Evolutionary conservation across 2,329 filamentous ascomycete genomes (phyloP).

Genomic region (Calycina marina): DNA sequence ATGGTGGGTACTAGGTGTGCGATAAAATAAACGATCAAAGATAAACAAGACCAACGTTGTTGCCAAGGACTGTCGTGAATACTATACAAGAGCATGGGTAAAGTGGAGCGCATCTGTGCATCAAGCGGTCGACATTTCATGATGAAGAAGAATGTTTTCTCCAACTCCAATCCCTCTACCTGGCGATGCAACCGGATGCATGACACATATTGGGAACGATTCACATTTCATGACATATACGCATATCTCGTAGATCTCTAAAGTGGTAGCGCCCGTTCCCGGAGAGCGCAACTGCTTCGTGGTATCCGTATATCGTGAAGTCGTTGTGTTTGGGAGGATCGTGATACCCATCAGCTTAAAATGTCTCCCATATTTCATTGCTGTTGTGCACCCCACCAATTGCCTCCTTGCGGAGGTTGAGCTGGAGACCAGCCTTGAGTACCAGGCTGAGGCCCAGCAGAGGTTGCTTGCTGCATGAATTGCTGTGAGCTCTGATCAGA

Average conservation of each 20-base stretch:
- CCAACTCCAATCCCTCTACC: constrained; percentile 19
- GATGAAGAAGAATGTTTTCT: constrained; percentile 9
- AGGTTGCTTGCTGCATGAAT: constrained; percentile 53
- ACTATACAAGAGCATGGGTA: constrained; percentile 17
- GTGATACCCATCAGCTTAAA: constrained; percentile 10
- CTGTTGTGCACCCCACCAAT: constrained; percentile 18
- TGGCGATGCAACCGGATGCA: constrained; percentile 14
- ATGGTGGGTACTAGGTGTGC: no score
- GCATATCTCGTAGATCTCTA: constrained; percentile 5
- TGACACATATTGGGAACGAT: constrained; percentile 12
- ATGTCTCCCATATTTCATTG: constrained; percentile 13
- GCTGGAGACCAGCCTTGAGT: constrained; percentile 22
- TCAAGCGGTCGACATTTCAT: no score
- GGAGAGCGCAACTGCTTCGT: no score
- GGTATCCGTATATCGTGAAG: constrained; percentile 4
- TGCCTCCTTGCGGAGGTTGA: constrained; percentile 15
- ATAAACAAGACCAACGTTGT: no score
- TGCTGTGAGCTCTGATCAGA: constrained; percentile 49
- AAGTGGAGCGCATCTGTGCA: no score
- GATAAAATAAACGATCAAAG: no score
- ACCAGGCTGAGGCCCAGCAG: constrained; percentile 23
- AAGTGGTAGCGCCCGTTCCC: no score
- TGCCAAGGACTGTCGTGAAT: constrained; percentile 4
- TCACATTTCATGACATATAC: constrained; percentile 10
- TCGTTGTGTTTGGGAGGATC: constrained; percentile 7